Conservation (phyloP, 2,329 filamentous ascomycete species). For the Didymella segeticola region DNA sequence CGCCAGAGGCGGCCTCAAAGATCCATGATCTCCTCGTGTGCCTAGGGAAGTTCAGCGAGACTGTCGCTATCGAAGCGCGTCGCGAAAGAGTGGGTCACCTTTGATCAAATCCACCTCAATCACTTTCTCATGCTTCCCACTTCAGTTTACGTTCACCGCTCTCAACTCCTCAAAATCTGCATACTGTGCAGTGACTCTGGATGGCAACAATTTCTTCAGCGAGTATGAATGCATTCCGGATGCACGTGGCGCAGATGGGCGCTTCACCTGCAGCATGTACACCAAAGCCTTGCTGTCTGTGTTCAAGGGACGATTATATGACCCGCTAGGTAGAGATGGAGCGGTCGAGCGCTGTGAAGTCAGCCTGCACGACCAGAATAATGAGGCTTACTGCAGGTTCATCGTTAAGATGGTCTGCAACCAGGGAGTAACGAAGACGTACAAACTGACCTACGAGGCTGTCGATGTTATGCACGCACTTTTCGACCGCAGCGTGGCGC, state of each 20-base stretch:
- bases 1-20: slow-evolving; percentile 72
- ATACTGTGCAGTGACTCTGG: slow-evolving; percentile 75
- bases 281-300: slow-evolving; percentile 73
- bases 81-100: slow-evolving; percentile 65
- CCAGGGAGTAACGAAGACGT: slow-evolving; percentile 79
- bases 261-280: slow-evolving; percentile 77
- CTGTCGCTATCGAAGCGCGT: slow-evolving; percentile 75
- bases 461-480: slow-evolving; percentile 77
- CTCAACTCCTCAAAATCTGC: slow-evolving; percentile 83
- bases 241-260: slow-evolving; percentile 47
- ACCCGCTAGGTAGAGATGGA: slow-evolving; percentile 70
- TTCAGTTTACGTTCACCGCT: slow-evolving; percentile 71
- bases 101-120: slow-evolving; percentile 18
- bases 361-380: slow-evolving; percentile 72
- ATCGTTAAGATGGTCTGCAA: slow-evolving; percentile 76
- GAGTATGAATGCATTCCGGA: slow-evolving; percentile 68
- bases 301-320: slow-evolving; percentile 71
- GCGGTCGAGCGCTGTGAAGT: slow-evolving; percentile 78
- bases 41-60: slow-evolving; percentile 79
- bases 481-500: slow-evolving; percentile 71
- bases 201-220: slow-evolving; percentile 73
- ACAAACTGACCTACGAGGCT: slow-evolving; percentile 76
- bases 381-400: slow-evolving; percentile 73
- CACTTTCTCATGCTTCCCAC: slow-evolving; percentile 25
- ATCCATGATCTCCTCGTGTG: slow-evolving; percentile 77